Evolutionary conservation across 2,329 filamentous ascomycete species (phyloP).

Genomic region (Ophiosphaerella korrae): DNA sequence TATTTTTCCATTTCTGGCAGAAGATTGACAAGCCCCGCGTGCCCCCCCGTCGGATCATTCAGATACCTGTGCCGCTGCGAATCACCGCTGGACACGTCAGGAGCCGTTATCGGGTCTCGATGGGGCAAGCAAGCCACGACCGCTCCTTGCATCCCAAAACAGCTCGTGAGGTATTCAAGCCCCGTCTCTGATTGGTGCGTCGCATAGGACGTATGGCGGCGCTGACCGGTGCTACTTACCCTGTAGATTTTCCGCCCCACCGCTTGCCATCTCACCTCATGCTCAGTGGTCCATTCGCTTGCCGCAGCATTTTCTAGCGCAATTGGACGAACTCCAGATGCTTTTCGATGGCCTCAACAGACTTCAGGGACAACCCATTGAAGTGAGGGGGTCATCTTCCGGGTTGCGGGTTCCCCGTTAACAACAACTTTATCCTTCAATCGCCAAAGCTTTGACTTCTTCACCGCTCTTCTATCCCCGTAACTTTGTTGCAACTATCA

Average conservation of each 20-base stretch:
- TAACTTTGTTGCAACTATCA: constrained; percentile 2
- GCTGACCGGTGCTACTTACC: constrained; percentile 33
- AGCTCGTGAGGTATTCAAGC: constrained; percentile 26
- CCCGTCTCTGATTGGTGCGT: constrained; percentile 31
- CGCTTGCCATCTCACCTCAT: constrained; percentile 32
- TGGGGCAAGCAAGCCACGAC: constrained; percentile 38
- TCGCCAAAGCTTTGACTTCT: constrained; percentile 4
- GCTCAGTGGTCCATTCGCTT: constrained; percentile 30
- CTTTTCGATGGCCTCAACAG: constrained; percentile 30
- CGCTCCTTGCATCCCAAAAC: constrained; percentile 43
- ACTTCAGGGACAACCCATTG: constrained; percentile 15
- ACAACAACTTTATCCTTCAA: constrained; percentile 17
- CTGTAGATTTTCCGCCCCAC: constrained; percentile 21
- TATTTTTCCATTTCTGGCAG: constrained; percentile 4
- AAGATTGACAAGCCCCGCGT: constrained; percentile 17
- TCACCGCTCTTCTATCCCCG: constrained; percentile 46
- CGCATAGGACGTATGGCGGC: constrained; percentile 15
- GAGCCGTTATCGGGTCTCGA: constrained; percentile 44
- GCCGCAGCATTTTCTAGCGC: constrained; percentile 42
- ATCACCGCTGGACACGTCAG: constrained; percentile 46
- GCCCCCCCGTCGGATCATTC: constrained; percentile 27
- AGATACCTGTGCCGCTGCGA: constrained; percentile 35
- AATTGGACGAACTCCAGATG: constrained; percentile 28
- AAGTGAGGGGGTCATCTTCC: constrained; percentile 32
- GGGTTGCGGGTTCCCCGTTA: constrained; percentile 26